phyloP scores from a whole-genome alignment of 2,329 filamentous ascomycete species.

The Cadophora gregata region DNA sequence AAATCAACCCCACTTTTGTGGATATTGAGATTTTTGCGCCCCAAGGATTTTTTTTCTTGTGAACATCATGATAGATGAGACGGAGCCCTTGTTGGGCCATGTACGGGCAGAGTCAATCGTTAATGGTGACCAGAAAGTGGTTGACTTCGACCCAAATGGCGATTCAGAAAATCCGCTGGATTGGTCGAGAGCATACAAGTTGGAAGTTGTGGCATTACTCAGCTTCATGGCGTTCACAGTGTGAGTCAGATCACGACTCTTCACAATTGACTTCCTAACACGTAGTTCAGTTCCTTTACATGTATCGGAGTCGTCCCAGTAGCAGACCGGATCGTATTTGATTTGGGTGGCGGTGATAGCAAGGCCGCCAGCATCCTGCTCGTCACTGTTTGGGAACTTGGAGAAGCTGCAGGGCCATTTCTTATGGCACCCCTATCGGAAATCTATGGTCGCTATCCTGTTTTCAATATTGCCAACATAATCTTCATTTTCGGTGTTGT shows the following conservation, averaged over 20 bases:
- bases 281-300: constrained; percentile 57
- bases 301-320: constrained; percentile 62
- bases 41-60: background rate
- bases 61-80: constrained; percentile 33
- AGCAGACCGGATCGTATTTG: constrained; percentile 56
- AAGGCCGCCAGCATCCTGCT: constrained; percentile 57
- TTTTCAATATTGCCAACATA: constrained; percentile 53
- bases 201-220: constrained; percentile 58
- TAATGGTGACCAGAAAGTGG: constrained; percentile 33
- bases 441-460: constrained; percentile 48
- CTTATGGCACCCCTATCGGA: constrained; percentile 53
- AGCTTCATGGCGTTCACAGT: constrained; percentile 62
- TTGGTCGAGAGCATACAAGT: constrained; percentile 59
- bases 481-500: constrained; percentile 58
- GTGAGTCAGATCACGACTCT: constrained; percentile 46
- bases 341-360: constrained; percentile 51
- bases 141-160: constrained; percentile 53
- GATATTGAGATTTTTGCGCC: background rate
- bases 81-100: constrained; percentile 32
- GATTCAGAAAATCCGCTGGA: constrained; percentile 59
- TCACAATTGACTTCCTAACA: constrained; percentile 7
- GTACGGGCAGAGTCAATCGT: constrained; percentile 5
- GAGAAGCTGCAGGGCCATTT: constrained; percentile 53
- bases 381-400: constrained; percentile 56
- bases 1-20: constrained; percentile 4